Base-by-base conservation (phyloP, 164 flowering plant genomes). In the Amborella trichopoda region DNA sequence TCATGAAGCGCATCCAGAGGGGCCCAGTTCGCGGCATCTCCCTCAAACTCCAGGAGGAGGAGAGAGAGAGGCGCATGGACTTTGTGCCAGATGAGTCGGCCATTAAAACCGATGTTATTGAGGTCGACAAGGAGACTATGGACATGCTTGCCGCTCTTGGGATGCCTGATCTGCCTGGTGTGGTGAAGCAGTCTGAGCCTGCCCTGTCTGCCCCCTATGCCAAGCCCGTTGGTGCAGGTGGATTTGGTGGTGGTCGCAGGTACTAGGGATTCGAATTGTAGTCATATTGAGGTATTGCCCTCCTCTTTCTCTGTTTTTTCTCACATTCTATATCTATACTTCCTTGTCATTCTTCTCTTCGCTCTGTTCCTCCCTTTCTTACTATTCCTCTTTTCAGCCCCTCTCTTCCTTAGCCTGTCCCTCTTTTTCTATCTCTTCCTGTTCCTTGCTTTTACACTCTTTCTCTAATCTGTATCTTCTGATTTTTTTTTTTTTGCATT, bases 51-150 rank as follows among this genome's bases (percentile, higher is more conserved):
- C 88, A 80, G 38, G 88, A 80, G 36, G 88, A 80, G 28, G 88
- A 81, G 67, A 69, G 89, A 5, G 89, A 81, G 64, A 67, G 89
- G 9, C 76, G 89, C 30, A 81, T 81, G 89, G 89, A 81, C 63
- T 81, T 75, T 47, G 89, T 78, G 14, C 89, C 89, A 8, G 89
- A 78, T 1, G 78, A 66, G 62, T 81, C 89, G 5, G 89, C 82
- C 32, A 74, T 81, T 46, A 72, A 70, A 58, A 63, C 57, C 24
- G 82, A 76, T 11, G 28, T 37, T 30, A 74, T 78, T 33, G 64
- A 70, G 65, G 89, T 81, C 34, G 89, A 81, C 42, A 78, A 78
- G 66, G 89, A 81, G 59, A 81, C 89, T 30, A 52, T 77, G 12
- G 89, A 80, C 40, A 69, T 80, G 81, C 80, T 80, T 34, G 64